Conservation (phyloP, 371 early-diverging fungal species). For the Mortierella sp. region DNA sequence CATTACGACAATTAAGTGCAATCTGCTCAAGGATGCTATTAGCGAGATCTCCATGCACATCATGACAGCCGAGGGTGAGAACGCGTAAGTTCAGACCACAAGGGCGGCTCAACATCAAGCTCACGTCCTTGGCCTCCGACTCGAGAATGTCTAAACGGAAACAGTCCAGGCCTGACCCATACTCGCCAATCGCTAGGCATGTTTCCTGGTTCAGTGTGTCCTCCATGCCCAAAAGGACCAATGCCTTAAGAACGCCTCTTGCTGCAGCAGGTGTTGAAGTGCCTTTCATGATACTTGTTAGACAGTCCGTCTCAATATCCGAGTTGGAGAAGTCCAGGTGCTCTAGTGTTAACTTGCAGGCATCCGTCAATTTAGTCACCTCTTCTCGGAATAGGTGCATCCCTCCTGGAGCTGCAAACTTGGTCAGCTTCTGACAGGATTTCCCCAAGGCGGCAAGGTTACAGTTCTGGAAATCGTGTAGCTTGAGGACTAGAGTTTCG, state of each 20-base stretch:
- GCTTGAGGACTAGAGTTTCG: constrained; percentile 46
- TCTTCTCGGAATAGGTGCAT: constrained; percentile 40
- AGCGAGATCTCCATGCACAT: constrained; percentile 47
- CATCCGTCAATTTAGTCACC: constrained; percentile 35
- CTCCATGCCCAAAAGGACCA: constrained; percentile 51
- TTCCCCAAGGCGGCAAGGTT: constrained; percentile 32
- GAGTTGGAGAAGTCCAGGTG: constrained; percentile 55
- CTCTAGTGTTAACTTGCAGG: constrained; percentile 50
- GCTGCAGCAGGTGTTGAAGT: constrained; percentile 37
- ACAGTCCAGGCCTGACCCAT: constrained; percentile 44
- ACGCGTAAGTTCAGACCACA: constrained; percentile 42
- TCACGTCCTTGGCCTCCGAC: constrained; percentile 48
- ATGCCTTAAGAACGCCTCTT: constrained; percentile 44
- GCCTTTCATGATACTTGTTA: constrained; percentile 43
- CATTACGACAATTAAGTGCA: constrained; percentile 40
- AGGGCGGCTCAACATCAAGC: constrained; percentile 36
- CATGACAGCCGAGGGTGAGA: constrained; percentile 51
- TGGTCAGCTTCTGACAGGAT: constrained; percentile 31
- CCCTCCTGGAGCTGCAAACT: constrained; percentile 51
- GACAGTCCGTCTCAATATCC: constrained; percentile 44
- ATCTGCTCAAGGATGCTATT: constrained; percentile 52
- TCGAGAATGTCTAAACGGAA: constrained; percentile 56
- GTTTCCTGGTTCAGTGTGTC: constrained; percentile 51
- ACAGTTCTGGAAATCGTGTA: constrained; percentile 55
- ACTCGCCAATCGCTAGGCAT: constrained; percentile 47